Conservation (phyloP, 139 green algal species). For the Chlorella sp. region DNA sequence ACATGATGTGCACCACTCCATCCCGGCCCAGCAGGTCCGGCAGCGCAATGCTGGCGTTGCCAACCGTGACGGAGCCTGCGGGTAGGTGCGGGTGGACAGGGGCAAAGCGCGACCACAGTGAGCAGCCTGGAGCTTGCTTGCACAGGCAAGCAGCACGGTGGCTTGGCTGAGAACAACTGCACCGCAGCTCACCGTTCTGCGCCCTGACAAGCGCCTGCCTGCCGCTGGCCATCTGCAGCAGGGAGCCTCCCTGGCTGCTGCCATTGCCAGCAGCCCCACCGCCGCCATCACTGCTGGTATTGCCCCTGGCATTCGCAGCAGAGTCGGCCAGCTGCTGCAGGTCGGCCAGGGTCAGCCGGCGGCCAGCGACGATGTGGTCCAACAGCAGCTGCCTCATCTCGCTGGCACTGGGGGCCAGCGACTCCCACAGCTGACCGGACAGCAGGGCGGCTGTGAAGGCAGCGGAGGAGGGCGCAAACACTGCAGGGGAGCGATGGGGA, state of each 20-base stretch:
- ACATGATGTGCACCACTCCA: slow-evolving; percentile 20
- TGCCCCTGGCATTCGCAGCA: neutral
- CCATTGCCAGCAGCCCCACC: neutral
- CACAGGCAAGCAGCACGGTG: no score
- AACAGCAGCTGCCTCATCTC: neutral
- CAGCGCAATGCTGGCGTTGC: neutral
- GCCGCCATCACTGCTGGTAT: neutral
- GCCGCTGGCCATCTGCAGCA: neutral
- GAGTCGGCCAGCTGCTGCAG: slow-evolving; percentile 17
- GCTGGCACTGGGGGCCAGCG: neutral
- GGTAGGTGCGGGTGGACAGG: no score
- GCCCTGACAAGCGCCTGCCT: neutral
- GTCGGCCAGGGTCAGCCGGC: neutral
- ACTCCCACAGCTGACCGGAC: slow-evolving; percentile 16
- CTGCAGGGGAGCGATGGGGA: no score
- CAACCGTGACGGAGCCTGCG: slow-evolving; percentile 12
- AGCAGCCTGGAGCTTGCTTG: no score
- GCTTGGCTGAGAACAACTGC: no score
- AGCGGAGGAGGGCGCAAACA: slow-evolving; percentile 13
- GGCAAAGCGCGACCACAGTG: no score
- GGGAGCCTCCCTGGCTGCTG: neutral
- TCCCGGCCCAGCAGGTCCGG: slow-evolving; percentile 3
- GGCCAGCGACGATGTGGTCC: neutral
- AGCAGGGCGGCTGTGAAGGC: slow-evolving; percentile 25
- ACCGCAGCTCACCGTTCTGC: neutral